These are phyloP conservation scores for Ceriops tagal DNA, from an alignment of 345 rosid genomes.

Conservation along the genomic window DNA sequence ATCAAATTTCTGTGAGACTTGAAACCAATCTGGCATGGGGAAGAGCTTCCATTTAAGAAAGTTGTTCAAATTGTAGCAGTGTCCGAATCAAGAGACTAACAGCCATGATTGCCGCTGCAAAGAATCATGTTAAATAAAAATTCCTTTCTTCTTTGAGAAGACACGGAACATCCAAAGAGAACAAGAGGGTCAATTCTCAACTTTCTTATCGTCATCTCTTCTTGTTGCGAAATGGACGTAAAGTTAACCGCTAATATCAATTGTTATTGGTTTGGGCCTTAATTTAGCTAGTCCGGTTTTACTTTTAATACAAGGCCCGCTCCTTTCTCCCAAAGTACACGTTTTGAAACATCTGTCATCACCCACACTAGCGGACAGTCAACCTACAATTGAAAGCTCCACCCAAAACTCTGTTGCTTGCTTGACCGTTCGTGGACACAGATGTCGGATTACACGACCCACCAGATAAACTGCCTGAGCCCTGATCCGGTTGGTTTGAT, in stretches of 20 bases:
- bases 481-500: no score
- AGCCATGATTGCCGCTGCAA: no score
- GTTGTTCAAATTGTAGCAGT: no score
- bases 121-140: not conserved
- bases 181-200: not conserved
- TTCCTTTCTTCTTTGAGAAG: not conserved
- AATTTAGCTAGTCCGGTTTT: not conserved
- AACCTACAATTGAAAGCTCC: not conserved
- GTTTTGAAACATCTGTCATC: not conserved
- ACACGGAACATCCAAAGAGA: not conserved
- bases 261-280: not conserved
- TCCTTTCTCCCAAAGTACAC: not conserved
- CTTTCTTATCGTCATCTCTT: not conserved
- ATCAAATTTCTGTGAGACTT: no score
- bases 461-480: not conserved
- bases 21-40: no score
- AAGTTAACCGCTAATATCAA: constrained; percentile 9
- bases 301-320: no score
- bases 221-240: constrained; percentile 18
- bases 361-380: not conserved
- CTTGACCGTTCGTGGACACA: not conserved
- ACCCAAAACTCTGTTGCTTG: not conserved
- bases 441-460: not conserved
- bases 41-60: no score
- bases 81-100: no score